Evolutionary conservation across 352 stramenopile genomes (phyloP).

Genomic region (Peronospora tabacina): DNA sequence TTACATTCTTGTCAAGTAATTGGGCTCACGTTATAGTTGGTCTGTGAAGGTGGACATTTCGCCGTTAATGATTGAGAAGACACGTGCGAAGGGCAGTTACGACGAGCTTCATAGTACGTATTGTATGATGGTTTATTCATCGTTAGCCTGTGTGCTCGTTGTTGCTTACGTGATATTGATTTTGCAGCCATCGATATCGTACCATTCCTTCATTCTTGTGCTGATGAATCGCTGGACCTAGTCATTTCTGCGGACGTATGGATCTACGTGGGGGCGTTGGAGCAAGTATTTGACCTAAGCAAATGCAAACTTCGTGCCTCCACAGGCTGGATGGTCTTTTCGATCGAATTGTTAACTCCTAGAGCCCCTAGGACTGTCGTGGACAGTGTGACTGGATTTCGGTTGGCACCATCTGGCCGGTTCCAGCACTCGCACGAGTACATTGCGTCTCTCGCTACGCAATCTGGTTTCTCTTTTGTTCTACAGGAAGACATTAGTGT

Average conservation of each 20-base stretch:
- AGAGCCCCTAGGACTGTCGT: not conserved
- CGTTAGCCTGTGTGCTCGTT: not conserved
- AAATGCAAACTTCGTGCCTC: constrained; percentile 33
- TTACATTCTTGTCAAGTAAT: not conserved
- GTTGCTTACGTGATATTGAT: constrained; percentile 2
- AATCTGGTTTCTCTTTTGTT: constrained; percentile 34
- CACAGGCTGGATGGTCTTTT: constrained; percentile 56
- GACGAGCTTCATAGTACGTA: constrained; percentile 62
- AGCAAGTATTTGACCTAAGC: constrained; percentile 48
- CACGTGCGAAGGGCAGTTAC: constrained; percentile 48
- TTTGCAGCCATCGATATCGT: constrained; percentile 46
- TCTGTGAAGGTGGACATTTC: constrained; percentile 64
- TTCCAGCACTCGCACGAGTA: constrained; percentile 75
- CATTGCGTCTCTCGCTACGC: constrained; percentile 35
- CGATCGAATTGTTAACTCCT: constrained; percentile 44
- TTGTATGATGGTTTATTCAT: not conserved
- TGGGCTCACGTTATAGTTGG: not conserved
- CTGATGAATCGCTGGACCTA: constrained; percentile 42
- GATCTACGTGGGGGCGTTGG: constrained; percentile 78
- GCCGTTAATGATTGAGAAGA: constrained; percentile 76
- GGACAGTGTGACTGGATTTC: constrained; percentile 22
- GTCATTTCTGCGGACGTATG: constrained; percentile 78
- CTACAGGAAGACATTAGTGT: constrained; percentile 43
- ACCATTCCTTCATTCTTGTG: constrained; percentile 39
- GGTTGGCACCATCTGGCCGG: constrained; percentile 58